phyloP scores from a whole-genome alignment of 352 stramenopile species.

The Phytophthora idaei region DNA sequence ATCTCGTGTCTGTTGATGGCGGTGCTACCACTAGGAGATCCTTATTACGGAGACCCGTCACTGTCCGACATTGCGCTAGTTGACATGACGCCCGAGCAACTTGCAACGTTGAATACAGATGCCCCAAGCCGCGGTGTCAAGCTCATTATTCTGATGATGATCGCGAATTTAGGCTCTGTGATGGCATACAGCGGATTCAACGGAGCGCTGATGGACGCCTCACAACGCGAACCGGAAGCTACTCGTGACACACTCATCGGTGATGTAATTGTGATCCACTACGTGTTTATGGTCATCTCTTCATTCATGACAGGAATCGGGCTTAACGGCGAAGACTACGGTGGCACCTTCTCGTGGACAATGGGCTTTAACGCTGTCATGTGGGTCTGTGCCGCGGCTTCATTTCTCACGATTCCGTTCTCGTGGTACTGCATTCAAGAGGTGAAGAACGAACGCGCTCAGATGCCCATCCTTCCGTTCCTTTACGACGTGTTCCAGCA shows the following conservation, averaged over 20 bases:
- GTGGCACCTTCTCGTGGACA: slow-evolving; percentile 51
- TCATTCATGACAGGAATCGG: slow-evolving; percentile 50
- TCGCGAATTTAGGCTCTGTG: slow-evolving; percentile 76
- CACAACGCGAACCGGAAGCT: slow-evolving; percentile 46
- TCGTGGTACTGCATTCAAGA: slow-evolving; percentile 50
- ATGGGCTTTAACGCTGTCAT: slow-evolving; percentile 64
- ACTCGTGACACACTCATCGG: slow-evolving; percentile 46
- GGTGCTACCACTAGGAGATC: slow-evolving; percentile 42
- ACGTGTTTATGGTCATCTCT: slow-evolving; percentile 43
- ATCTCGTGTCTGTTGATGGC: slow-evolving; percentile 51
- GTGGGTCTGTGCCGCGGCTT: slow-evolving; percentile 39
- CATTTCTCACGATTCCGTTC: slow-evolving; percentile 39
- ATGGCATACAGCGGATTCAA: slow-evolving; percentile 77
- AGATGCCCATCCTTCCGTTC: slow-evolving; percentile 31
- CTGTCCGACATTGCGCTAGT: slow-evolving; percentile 27
- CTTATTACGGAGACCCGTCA: slow-evolving; percentile 47
- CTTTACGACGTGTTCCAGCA: slow-evolving; percentile 54
- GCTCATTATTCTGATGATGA: slow-evolving; percentile 69
- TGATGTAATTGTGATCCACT: slow-evolving; percentile 37
- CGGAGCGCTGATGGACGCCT: slow-evolving; percentile 59
- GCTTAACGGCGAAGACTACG: slow-evolving; percentile 53
- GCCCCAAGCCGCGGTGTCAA: slow-evolving; percentile 47
- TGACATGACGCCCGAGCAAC: slow-evolving; percentile 41
- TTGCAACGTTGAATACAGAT: slow-evolving; percentile 42
- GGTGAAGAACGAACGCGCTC: slow-evolving; percentile 30